Evolutionary conservation across 1,139 yeast genomes (phyloP).

Genomic region (Hyphopichia khmerensis): DNA sequence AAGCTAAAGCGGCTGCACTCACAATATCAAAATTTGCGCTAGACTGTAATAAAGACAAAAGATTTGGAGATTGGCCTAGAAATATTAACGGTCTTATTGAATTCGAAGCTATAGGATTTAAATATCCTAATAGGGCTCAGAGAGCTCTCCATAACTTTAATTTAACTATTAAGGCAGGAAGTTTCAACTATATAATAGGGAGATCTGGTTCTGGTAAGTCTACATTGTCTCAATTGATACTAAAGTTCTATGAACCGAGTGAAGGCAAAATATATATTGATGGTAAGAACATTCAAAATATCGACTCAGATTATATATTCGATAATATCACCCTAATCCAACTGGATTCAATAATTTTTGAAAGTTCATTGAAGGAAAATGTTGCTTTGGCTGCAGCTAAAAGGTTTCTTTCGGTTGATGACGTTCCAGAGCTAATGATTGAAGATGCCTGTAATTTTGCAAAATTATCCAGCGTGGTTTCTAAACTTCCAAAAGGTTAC

Average conservation of each 20-base stretch:
- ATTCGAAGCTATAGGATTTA: constrained; percentile 55
- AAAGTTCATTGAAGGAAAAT: constrained; percentile 63
- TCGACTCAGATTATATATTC: constrained; percentile 54
- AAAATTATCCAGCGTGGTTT: constrained; percentile 45
- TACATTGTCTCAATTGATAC: constrained; percentile 63
- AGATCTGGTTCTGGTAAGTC: constrained; percentile 93
- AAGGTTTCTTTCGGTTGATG: constrained; percentile 20
- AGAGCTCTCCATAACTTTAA: constrained; percentile 46
- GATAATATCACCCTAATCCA: constrained; percentile 70
- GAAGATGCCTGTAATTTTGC: constrained; percentile 54
- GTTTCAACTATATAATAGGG: constrained; percentile 69
- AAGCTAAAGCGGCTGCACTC: constrained; percentile 60
- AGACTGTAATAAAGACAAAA: not conserved
- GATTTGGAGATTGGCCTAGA: constrained; percentile 5
- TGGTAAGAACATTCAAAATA: constrained; percentile 40
- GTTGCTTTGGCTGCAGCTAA: constrained; percentile 46
- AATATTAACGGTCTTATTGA: constrained; percentile 40
- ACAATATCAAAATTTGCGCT: constrained; percentile 28
- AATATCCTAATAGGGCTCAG: constrained; percentile 58
- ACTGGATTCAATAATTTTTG: constrained; percentile 67
- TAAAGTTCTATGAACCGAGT: constrained; percentile 52
- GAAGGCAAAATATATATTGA: constrained; percentile 70
- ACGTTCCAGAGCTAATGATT: constrained; percentile 25
- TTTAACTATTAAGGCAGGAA: constrained; percentile 44
- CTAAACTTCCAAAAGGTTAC: constrained; percentile 50